Conservation (phyloP, 1,139 yeast genomes). For the Zygoascus meyerae region DNA sequence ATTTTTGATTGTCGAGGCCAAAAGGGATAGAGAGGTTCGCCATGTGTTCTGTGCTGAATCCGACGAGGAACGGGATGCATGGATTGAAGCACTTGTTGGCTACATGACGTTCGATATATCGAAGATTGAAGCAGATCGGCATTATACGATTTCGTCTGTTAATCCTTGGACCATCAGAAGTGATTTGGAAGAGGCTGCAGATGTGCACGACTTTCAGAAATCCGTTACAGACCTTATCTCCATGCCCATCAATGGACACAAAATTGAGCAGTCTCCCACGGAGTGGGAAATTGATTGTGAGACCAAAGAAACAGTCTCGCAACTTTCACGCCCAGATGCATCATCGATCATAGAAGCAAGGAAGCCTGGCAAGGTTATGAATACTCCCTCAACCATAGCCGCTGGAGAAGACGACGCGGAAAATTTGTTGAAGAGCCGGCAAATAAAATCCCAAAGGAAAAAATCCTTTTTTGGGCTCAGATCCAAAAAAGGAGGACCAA, state of each 20-base stretch:
- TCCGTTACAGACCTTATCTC: constrained; percentile 9
- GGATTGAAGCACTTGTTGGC: constrained; percentile 62
- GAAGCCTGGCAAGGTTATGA: neutral
- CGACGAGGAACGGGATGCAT: constrained; percentile 68
- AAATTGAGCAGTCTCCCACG: constrained; percentile 14
- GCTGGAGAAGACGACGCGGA: neutral
- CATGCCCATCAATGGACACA: constrained; percentile 16
- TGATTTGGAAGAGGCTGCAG: constrained; percentile 3
- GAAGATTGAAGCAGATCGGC: constrained; percentile 9
- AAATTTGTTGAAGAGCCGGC: neutral
- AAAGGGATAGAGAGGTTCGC: constrained; percentile 44
- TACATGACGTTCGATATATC: constrained; percentile 28
- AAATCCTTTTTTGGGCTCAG: constrained; percentile 3
- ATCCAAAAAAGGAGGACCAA: neutral
- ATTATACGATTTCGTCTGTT: neutral
- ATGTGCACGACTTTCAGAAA: neutral
- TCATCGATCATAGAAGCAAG: too few species aligned
- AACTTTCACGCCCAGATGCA: too few species aligned
- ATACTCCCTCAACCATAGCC: neutral
- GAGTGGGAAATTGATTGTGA: constrained; percentile 12
- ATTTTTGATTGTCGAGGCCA: constrained; percentile 62
- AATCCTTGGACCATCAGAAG: constrained; percentile 1
- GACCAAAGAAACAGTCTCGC: too few species aligned
- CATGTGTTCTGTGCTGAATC: constrained; percentile 81
- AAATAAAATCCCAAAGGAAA: neutral